These are phyloP conservation scores for Diddensiella transvaalensis DNA, from an alignment of 805 yeast genomes.

Conservation along the genomic window DNA sequence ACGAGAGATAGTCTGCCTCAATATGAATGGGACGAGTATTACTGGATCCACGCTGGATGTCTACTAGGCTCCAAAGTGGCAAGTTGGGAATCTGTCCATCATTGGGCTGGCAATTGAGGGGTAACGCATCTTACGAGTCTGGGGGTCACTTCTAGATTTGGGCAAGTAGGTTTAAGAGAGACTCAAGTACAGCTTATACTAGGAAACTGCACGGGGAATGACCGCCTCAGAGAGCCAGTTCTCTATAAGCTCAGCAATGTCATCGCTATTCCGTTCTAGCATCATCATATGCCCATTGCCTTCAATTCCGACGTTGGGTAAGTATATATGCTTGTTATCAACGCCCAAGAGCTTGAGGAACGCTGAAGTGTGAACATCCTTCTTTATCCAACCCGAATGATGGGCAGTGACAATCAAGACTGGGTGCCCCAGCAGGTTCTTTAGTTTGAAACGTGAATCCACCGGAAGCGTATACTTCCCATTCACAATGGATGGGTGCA, in stretches of 20 bases:
- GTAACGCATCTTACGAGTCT: too few relatives aligned
- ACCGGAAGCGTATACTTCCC: not conserved
- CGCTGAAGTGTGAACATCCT: not conserved
- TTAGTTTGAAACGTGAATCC: not conserved
- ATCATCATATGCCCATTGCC: not conserved
- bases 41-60: too few relatives aligned
- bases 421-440: not conserved
- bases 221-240: not conserved
- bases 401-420: not conserved
- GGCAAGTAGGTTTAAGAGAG: too few relatives aligned
- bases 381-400: not conserved
- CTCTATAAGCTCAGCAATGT: not conserved
- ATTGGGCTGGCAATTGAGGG: too few relatives aligned
- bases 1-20: too few relatives aligned
- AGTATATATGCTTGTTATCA: not conserved
- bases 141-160: too few relatives aligned
- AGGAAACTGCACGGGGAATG: too few relatives aligned
- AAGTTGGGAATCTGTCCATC: too few relatives aligned
- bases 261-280: not conserved
- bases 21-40: too few relatives aligned
- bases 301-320: not conserved
- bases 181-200: too few relatives aligned
- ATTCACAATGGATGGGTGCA: not conserved
- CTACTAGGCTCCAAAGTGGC: too few relatives aligned
- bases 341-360: not conserved